These are phyloP conservation scores for Agrocybe praecox DNA, from an alignment of 768 basidiomycete genomes.

Conservation along the genomic window DNA sequence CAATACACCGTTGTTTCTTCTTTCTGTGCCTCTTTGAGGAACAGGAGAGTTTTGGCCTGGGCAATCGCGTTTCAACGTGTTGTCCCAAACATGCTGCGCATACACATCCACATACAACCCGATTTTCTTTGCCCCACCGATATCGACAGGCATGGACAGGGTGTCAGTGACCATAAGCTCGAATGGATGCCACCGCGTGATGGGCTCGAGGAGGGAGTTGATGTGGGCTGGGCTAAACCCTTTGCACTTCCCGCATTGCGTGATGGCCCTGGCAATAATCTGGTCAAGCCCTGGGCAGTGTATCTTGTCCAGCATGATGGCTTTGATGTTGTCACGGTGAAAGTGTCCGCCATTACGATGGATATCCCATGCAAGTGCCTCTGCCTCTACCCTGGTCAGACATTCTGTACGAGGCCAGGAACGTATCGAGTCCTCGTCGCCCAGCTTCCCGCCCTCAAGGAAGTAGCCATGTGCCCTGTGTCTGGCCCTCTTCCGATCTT, in stretches of 20 bases:
- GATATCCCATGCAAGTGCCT: constrained; percentile 17
- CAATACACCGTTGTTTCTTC: too few relatives aligned
- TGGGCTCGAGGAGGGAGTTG: constrained; percentile 35
- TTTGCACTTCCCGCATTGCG: constrained; percentile 28
- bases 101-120: constrained; percentile 31
- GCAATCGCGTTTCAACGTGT: constrained; percentile 25
- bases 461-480: constrained; percentile 27
- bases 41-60: too few relatives aligned
- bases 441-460: constrained; percentile 27
- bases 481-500: constrained; percentile 18
- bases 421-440: constrained; percentile 11
- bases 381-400: constrained; percentile 26
- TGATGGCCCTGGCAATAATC: constrained; percentile 24
- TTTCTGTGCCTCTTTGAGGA: too few relatives aligned
- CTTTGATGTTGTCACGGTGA: constrained; percentile 34
- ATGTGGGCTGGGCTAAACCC: constrained; percentile 31
- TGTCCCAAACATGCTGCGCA: constrained; percentile 31
- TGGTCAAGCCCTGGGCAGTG: constrained; percentile 29
- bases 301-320: constrained; percentile 24
- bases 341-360: constrained; percentile 33
- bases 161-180: constrained; percentile 34
- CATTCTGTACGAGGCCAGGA: constrained; percentile 27
- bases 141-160: constrained; percentile 32
- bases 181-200: constrained; percentile 29
- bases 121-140: constrained; percentile 30